Conservation (phyloP, 495 filamentous ascomycete species). For the Xylaria acuta region DNA sequence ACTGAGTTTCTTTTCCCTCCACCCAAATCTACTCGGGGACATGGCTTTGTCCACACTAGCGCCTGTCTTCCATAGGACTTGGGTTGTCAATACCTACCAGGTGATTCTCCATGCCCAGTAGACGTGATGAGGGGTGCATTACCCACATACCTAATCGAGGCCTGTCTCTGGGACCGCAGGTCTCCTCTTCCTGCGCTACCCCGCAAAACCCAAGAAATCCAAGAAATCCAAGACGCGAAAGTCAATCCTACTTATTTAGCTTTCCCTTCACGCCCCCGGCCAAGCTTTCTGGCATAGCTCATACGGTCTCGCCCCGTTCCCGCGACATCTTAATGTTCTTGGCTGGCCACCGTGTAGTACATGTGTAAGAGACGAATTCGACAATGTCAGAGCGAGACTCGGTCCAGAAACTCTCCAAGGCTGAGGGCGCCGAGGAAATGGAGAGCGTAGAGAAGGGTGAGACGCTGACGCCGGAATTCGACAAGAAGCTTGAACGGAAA, state of each 20-base stretch:
- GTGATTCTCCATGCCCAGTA: neutral
- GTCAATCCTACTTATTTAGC: conserved; percentile 11
- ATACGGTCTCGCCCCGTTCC: neutral
- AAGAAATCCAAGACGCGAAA: neutral
- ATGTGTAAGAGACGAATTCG: neutral
- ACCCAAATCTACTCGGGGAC: conserved; percentile 2
- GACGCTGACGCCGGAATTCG: conserved; percentile 22
- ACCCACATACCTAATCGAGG: neutral
- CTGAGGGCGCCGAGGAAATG: conserved; percentile 18
- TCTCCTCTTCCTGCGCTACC: neutral
- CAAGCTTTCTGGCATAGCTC: neutral
- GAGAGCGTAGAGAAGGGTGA: conserved; percentile 32
- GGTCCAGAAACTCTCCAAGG: conserved; percentile 5
- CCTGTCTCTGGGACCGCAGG: neutral
- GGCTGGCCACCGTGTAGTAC: neutral
- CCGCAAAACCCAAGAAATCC: conserved; percentile 5
- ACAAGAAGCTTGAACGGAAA: conserved; percentile 43
- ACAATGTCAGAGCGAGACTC: conserved; percentile 11
- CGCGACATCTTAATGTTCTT: neutral
- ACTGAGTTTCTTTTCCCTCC: conserved; percentile 2
- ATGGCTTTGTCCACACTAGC: neutral
- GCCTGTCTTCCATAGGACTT: neutral
- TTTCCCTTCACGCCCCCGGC: neutral
- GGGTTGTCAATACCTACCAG: too few relatives aligned
- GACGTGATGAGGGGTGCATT: neutral